phyloP scores from a whole-genome alignment of 2,329 filamentous ascomycete genomes.

The Huntiella omanensis region DNA sequence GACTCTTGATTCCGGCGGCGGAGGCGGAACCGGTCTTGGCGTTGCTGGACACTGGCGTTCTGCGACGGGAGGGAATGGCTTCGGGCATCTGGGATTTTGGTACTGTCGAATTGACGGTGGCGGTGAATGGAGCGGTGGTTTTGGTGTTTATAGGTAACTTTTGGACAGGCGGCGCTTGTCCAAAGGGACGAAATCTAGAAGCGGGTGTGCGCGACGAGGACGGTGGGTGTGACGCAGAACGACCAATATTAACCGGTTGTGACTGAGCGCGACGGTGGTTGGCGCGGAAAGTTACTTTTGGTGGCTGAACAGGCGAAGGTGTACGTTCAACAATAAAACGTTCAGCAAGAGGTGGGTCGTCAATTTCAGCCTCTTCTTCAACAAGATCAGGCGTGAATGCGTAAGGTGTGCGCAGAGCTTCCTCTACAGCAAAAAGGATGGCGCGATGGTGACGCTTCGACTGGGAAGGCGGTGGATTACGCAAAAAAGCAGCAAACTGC shows the following conservation, averaged over 20 bases:
- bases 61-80: slow-evolving; percentile 8
- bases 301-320: slow-evolving; percentile 30
- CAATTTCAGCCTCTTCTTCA: slow-evolving; percentile 86
- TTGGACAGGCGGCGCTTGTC: neutral
- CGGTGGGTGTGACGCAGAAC: neutral
- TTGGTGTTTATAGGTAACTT: neutral
- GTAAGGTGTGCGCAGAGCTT: slow-evolving; percentile 66
- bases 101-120: neutral
- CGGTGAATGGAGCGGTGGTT: neutral
- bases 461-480: slow-evolving; percentile 37
- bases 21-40: slow-evolving; percentile 5
- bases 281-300: slow-evolving; percentile 20
- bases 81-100: neutral
- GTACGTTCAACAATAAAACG: slow-evolving; percentile 27
- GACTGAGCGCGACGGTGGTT: slow-evolving; percentile 8
- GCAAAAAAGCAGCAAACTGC: slow-evolving; percentile 16
- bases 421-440: slow-evolving; percentile 81
- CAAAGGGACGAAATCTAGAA: neutral
- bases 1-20: slow-evolving; percentile 55
- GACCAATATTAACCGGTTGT: slow-evolving; percentile 1
- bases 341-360: slow-evolving; percentile 51
- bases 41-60: slow-evolving; percentile 7
- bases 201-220: slow-evolving; percentile 5
- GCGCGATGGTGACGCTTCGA: slow-evolving; percentile 74
- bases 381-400: slow-evolving; percentile 65